phyloP scores from a whole-genome alignment of 345 rosid species.

The Pistacia atlantica region DNA sequence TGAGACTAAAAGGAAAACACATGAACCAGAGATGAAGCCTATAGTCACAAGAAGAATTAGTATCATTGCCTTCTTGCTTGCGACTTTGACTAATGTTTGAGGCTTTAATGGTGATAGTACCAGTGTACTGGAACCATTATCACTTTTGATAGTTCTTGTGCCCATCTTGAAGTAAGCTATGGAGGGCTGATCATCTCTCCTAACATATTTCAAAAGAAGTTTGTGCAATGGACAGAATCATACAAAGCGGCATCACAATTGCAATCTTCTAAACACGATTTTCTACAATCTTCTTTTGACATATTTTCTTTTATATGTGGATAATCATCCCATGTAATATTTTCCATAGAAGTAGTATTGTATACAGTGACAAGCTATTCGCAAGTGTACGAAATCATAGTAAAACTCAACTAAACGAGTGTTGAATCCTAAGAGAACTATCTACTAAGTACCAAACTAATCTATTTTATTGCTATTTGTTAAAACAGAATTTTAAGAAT shows the following conservation, averaged over 20 bases:
- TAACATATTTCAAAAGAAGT: background rate
- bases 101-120: background rate
- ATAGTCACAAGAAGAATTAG: background rate
- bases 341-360: background rate
- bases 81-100: background rate
- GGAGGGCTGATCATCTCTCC: background rate
- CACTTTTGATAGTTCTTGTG: background rate
- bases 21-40: background rate
- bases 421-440: too few species aligned
- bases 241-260: too few species aligned
- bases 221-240: too few species aligned
- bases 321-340: slow-evolving; percentile 1
- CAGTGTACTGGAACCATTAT: background rate
- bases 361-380: background rate
- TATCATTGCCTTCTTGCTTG: background rate
- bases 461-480: too few species aligned
- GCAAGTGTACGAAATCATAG: background rate
- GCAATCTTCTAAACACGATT: too few species aligned
- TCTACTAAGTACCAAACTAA: too few species aligned
- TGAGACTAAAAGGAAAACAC: slow-evolving; percentile 5
- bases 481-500: too few species aligned
- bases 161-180: slow-evolving; percentile 6
- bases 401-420: background rate
- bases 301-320: background rate
- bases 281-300: too few species aligned